Percentiles rank a stretch among this genome's conserved stretches.
Conservation (phyloP, 805 yeast genomes). For the Teunomyces stri region DNA sequence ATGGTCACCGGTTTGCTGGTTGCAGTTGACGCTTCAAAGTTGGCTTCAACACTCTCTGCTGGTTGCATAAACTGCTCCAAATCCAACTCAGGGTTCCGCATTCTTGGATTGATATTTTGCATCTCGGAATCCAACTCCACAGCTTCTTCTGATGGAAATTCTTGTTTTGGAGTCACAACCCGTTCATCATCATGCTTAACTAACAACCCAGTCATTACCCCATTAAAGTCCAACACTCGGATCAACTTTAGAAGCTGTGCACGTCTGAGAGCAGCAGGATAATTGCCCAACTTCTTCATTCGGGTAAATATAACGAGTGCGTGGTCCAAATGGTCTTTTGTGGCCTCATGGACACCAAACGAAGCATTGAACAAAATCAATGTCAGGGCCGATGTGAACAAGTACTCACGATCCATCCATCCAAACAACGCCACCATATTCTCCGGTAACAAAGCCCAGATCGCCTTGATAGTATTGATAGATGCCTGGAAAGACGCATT, state of each 20-base stretch:
- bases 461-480: conserved; percentile 66
- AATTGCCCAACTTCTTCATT: conserved; percentile 75
- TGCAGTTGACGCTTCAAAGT: conserved; percentile 13
- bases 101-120: background rate
- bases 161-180: background rate
- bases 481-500: conserved; percentile 82
- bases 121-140: background rate
- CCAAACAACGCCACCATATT: conserved; percentile 85
- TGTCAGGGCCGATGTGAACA: conserved; percentile 75
- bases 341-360: conserved; percentile 78
- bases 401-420: conserved; percentile 81
- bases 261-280: conserved; percentile 73
- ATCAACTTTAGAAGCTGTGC: conserved; percentile 68
- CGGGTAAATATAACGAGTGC: conserved; percentile 66
- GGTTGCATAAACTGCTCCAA: conserved; percentile 3
- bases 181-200: conserved; percentile 54
- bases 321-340: conserved; percentile 68
- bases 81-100: conserved; percentile 1
- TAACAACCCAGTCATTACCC: conserved; percentile 56
- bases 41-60: background rate
- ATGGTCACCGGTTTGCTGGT: conserved; percentile 18
- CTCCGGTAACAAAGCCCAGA: conserved; percentile 73
- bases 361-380: conserved; percentile 72
- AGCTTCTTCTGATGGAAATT: background rate
- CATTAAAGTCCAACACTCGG: conserved; percentile 65